Evolutionary conservation across 208 protist genomes (phyloP).

Genomic region (Leishmania guyanensis): DNA sequence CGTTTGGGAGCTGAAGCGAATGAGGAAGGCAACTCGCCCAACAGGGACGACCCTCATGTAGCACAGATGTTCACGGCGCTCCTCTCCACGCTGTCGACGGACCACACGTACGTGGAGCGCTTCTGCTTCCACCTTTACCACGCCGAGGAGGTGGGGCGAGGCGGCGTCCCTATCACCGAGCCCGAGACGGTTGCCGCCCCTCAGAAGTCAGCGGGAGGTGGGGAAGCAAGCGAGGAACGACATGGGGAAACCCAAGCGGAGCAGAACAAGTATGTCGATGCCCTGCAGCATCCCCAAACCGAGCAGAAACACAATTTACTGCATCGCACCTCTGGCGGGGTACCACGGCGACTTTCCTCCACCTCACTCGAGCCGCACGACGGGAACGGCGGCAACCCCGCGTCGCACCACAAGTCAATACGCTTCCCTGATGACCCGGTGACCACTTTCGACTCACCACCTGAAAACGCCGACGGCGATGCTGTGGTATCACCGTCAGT

Average conservation of each 20-base stretch:
- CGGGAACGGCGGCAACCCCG: not conserved
- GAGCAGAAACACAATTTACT: not conserved
- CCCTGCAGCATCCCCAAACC: not conserved
- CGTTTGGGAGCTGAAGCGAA: not conserved
- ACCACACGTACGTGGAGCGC: conserved; percentile 40
- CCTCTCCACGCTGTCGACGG: conserved; percentile 24
- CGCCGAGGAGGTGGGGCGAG: conserved; percentile 18
- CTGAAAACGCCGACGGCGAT: not conserved
- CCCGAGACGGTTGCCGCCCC: not conserved
- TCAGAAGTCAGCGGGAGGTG: too few relatives aligned
- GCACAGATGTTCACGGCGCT: conserved; percentile 28
- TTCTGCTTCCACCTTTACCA: conserved; percentile 56
- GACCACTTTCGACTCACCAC: not conserved
- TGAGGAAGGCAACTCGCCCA: conserved; percentile 2
- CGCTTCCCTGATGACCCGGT: conserved; percentile 14
- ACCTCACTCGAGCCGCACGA: not conserved
- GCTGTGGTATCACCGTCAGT: not conserved
- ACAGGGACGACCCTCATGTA: not conserved
- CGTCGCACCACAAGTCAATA: conserved; percentile 18
- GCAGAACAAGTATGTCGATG: not conserved
- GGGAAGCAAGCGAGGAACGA: not conserved
- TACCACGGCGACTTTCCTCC: not conserved
- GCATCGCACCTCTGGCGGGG: not conserved
- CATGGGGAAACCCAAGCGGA: not conserved
- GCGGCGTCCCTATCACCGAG: conserved; percentile 1